Conservation (phyloP, 2,329 filamentous ascomycete species). For the Diplodia sapinea region DNA sequence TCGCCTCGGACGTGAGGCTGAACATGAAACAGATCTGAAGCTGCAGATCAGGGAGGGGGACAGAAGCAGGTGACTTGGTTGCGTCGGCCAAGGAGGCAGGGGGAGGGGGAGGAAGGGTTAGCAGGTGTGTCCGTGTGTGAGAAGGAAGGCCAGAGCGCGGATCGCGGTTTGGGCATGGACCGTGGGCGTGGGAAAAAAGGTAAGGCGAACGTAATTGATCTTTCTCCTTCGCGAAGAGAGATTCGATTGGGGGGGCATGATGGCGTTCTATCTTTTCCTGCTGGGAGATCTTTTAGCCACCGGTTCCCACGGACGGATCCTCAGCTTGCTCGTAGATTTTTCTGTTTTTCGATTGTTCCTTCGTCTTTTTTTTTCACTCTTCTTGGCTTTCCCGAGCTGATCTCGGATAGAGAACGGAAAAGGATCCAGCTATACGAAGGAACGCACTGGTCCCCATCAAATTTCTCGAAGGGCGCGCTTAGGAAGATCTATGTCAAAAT, state of each 20-base stretch:
- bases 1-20: background rate
- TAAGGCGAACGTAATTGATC: background rate
- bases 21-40: conserved; percentile 1
- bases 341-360: background rate
- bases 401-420: background rate
- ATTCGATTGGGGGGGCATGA: background rate
- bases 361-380: background rate
- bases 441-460: background rate
- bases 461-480: background rate
- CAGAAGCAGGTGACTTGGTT: background rate
- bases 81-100: conserved; percentile 1
- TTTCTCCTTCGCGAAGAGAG: background rate
- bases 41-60: background rate
- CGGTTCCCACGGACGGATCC: background rate
- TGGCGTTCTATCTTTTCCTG: background rate
- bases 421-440: background rate
- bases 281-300: background rate
- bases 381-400: background rate
- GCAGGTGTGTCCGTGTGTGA: background rate
- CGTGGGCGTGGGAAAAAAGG: background rate
- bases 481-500: background rate
- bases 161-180: background rate
- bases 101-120: background rate
- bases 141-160: background rate
- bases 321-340: background rate